Evolutionary conservation across 345 rosid genomes (phyloP).

Genomic region (Eucalyptus sp.): DNA sequence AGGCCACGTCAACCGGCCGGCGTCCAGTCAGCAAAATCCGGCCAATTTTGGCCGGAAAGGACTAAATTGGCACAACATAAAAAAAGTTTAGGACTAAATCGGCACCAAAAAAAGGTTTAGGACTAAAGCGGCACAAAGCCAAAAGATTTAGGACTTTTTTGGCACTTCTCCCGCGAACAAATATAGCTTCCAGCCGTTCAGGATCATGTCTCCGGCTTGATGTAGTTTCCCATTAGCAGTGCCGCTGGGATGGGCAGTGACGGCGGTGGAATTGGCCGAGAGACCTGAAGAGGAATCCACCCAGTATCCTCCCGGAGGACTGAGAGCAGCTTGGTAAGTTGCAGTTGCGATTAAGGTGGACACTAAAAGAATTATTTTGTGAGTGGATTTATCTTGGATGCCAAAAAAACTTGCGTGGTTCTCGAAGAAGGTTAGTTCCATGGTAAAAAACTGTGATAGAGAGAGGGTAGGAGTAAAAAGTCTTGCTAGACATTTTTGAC

Average conservation of each 20-base stretch:
- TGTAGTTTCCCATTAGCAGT: not conserved
- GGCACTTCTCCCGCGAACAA: not conserved
- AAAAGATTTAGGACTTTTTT: no score
- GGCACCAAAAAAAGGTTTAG: no score
- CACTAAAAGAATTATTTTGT: not conserved
- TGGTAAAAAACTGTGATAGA: not conserved
- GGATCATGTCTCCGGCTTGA: not conserved
- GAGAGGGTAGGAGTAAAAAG: not conserved
- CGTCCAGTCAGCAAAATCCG: no score
- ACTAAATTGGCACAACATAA: no score
- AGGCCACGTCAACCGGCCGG: no score
- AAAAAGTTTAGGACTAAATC: no score
- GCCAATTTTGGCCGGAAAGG: no score
- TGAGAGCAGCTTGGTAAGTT: not conserved
- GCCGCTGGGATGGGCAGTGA: not conserved
- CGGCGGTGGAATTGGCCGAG: not conserved
- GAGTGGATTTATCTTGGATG: not conserved
- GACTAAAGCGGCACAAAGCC: no score
- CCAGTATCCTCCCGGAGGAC: not conserved
- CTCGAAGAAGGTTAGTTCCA: not conserved
- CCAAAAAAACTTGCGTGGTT: not conserved
- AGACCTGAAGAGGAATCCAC: not conserved
- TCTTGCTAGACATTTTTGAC: no score
- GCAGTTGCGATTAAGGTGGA: not conserved
- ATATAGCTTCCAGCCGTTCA: not conserved